Evolutionary conservation across 139 green algal species (phyloP), one percentile per base, ranked within the genome.

Genomic region (Chlorella sp.): DNA sequence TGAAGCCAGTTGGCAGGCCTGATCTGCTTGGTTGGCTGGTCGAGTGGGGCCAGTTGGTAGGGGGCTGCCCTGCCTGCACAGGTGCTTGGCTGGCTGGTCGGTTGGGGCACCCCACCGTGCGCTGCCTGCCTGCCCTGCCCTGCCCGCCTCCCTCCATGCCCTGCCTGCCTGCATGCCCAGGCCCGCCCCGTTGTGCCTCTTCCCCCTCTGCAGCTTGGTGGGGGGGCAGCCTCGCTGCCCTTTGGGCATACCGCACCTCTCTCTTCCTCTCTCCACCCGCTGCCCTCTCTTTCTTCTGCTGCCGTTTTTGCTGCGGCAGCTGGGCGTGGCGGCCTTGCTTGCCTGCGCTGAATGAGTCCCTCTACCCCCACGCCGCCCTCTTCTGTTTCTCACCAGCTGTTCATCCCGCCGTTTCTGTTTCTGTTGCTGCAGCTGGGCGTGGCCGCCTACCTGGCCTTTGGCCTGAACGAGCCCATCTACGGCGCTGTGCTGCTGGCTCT

Each of bases 251-350:
- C 98, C 39, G 90, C 98, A 92, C 92, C 93, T 2, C 93, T 95
- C 2, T 99, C 48, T 9, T 57, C 48, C 48, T 16, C 48, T 57
- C 48, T 57, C 64, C 21, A 71, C 64, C 64, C 4, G 21, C 64
- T 71, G 16, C 22, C 64, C 64, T 16, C 22, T 71, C 64, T 71
- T 28, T 71, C 24, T 9, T 9, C 48, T 57, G 5, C 9, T 57
- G 48, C 48, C 48, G 48, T 16, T 57, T 5, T 57, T 57, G 48
- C 9, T 9, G 48, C 28, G 30, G 64, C 81, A 93, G 91, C 90
- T 97, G 24, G 92, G 90, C 16, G 95, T 98, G 60, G 96, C 97
- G 37, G 96, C 94, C 7, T 99, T 99, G 93, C 93, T 99, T 75
- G 94, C 81, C 7, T 91, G 92, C 18, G 96, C 95, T 99, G 57